Base-by-base conservation (phyloP, 495 filamentous ascomycete genomes). In the Tuber calosporum region DNA sequence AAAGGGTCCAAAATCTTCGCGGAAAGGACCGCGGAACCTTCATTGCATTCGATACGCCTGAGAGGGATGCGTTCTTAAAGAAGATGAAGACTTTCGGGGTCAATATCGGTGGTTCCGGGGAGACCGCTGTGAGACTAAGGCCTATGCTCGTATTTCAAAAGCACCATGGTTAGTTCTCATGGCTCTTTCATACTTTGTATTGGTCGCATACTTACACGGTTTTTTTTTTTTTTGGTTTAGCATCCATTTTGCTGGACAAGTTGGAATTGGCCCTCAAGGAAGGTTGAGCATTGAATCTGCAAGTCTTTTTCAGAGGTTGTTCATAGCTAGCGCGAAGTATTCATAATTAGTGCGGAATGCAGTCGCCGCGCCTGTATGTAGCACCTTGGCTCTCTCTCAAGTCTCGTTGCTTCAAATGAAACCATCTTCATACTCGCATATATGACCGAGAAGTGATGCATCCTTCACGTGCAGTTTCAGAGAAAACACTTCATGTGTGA, bases 61-160 rank as follows among this genome's bases (percentile, higher is more conserved):
- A 88, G 74, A 86, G 96, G 77, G 95, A 98, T 81, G 89, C 90
- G 75, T 92, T 98, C 84, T 83, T 98, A 80, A 89, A 84, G 80
- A 89, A 88, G 85, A 91, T 90, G 73, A 95, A 98, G 90, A 84
- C 80, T 66, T 85, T 92, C 48, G 96, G 95, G 77, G 84, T 99
- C 76, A 98, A 98, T 84, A 93, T 99, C 83, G 96, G 95, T 75
- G 96, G 95, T 38, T 90, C 88, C 80, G 96, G 95, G 26, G 87
- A 87, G 81, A 85, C 79, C 62, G 94, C 95, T 40, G 90, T 99
- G 41, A 85, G 95, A 77, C 83, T 99, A 83, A 85, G 95, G 82
- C 95, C 95, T 68, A 99, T 99, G 95, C 84, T 99, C 79, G 89
- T 97, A 78, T 98, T 99, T 87, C 90, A 97, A 88, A 87, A 93